These are phyloP conservation scores for Solanum gracilifrons DNA, from an alignment of 257 asterid genomes.

Conservation along the genomic window DNA sequence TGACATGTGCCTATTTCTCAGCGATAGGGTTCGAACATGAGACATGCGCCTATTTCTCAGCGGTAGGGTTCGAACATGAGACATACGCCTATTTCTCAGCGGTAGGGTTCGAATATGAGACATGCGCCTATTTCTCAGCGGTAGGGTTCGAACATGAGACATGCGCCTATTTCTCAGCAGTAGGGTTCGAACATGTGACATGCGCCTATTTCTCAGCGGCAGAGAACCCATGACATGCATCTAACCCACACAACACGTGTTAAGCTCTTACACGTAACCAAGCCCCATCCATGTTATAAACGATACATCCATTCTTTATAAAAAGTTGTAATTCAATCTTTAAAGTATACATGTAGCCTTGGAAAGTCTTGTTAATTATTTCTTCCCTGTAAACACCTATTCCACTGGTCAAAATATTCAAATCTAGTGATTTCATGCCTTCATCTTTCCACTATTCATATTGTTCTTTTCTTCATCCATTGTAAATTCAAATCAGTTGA, in stretches of 20 bases:
- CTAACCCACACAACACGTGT: background rate
- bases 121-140: background rate
- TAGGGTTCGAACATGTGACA: background rate
- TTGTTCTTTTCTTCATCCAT: background rate
- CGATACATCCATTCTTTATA: background rate
- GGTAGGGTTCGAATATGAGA: background rate
- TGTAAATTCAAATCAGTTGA: background rate
- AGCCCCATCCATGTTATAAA: background rate
- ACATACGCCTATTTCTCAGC: background rate
- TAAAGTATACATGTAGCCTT: background rate
- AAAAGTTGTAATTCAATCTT: background rate
- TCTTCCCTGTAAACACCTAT: background rate
- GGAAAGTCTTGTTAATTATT: background rate
- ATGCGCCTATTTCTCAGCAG: background rate
- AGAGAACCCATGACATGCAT: background rate
- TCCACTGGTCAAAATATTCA: background rate
- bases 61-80: background rate
- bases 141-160: background rate
- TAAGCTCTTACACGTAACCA: background rate
- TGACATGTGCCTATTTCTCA: background rate
- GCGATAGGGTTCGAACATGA: background rate
- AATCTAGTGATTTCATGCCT: background rate
- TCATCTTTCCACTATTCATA: background rate
- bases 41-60: background rate
- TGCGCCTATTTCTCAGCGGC: background rate